A percentile compares a stretch with the other conserved stretches of the same genome.
phyloP scores from a whole-genome alignment of 495 filamentous ascomycete genomes.

The Daldinia loculata region DNA sequence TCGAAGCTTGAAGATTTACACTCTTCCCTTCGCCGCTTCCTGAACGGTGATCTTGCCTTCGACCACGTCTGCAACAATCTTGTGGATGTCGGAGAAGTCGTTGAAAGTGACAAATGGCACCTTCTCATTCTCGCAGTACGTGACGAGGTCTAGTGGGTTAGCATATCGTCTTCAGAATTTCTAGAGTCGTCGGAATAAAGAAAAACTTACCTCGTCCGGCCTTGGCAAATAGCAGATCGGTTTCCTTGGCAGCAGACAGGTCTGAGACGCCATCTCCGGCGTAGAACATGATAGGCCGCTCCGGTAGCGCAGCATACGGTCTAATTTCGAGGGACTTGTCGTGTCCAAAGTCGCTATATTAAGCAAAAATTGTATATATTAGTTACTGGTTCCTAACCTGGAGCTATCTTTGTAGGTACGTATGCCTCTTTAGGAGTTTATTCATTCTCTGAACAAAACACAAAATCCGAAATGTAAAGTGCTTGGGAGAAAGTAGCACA shows the following conservation, averaged over 20 bases:
- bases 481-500: not conserved
- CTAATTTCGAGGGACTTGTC: conserved; percentile 91
- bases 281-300: conserved; percentile 82
- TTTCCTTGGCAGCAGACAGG: conserved; percentile 85
- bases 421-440: not conserved
- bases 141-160: conserved; percentile 71
- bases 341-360: conserved; percentile 79
- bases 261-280: conserved; percentile 93
- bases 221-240: conserved; percentile 91
- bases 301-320: conserved; percentile 77
- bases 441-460: not conserved
- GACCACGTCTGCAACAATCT: conserved; percentile 76
- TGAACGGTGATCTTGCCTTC: conserved; percentile 62
- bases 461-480: not conserved
- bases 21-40: conserved; percentile 51
- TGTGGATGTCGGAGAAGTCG: conserved; percentile 78
- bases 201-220: conserved; percentile 75
- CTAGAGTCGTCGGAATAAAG: not conserved
- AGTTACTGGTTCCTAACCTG: conserved; percentile 8
- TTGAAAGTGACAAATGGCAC: conserved; percentile 85
- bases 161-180: conserved; percentile 4
- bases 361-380: conserved; percentile 11
- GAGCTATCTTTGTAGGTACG: conserved; percentile 1
- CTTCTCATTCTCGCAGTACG: conserved; percentile 77
- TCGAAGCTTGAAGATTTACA: conserved; percentile 22